A percentile compares a stretch with the other conserved stretches of the same genome.
Evolutionary conservation across 257 asterid genomes (phyloP).

Genomic region (Primulina tabacum): DNA sequence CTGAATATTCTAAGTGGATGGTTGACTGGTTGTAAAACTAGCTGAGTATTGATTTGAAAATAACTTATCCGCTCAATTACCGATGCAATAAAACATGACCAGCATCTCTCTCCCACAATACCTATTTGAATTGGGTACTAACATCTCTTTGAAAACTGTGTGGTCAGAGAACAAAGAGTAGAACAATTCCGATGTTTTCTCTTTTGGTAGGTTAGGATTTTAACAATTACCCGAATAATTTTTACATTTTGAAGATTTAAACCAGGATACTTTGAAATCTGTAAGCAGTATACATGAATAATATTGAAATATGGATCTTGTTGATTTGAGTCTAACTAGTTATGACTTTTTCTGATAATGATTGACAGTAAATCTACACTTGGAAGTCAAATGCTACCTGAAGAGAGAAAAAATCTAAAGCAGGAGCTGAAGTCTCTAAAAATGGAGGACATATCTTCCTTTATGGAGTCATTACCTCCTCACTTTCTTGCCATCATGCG

Average conservation of each 20-base stretch:
- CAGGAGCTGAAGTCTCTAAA: conserved; percentile 69
- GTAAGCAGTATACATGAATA: not conserved
- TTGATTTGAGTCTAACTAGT: conserved; percentile 16
- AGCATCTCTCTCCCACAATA: not conserved
- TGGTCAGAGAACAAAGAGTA: not conserved
- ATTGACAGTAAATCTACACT: conserved; percentile 61
- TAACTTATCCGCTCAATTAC: not conserved
- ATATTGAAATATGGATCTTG: not conserved
- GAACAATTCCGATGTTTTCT: too few relatives aligned
- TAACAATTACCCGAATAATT: not conserved
- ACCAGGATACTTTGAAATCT: not conserved
- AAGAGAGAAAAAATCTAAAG: conserved; percentile 60
- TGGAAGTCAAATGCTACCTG: conserved; percentile 73
- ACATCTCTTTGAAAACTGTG: not conserved
- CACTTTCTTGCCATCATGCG: conserved; percentile 76
- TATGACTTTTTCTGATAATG: conserved; percentile 17
- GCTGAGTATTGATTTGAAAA: not conserved
- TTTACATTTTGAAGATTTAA: conserved; percentile 10
- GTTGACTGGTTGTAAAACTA: not conserved
- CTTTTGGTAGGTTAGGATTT: not conserved
- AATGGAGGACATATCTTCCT: conserved; percentile 88
- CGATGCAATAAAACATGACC: not conserved
- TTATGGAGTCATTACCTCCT: conserved; percentile 87
- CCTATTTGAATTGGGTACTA: not conserved
- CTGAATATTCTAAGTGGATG: not conserved